Base-by-base conservation (phyloP, 164 flowering plant genomes). In the Aristolochia californica region DNA sequence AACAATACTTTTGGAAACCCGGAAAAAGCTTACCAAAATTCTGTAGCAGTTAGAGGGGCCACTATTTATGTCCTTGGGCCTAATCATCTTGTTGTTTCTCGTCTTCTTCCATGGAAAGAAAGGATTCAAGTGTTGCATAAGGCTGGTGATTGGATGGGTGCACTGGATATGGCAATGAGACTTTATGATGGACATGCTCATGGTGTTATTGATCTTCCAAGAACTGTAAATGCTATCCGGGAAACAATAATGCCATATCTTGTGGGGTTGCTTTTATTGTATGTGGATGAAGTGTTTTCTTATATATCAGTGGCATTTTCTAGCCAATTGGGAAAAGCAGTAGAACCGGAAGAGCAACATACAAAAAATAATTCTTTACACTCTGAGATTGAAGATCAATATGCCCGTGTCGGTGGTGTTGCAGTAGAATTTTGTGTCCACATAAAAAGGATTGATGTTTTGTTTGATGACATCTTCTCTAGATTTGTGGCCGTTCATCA, bases 81-180 rank as follows among this genome's bases (percentile, higher is more conserved):
- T 16, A 60, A 48, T 59, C 87, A 83, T 70, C 88, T 93, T 63
- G 72, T 78, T 56, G 78, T 81, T 74, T 85, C 85, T 57, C 94
- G 99, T 12, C 88, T 93, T 75, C 96, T 93, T 51, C 89, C 97
- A 16, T 93, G 99, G 99, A 89, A 84, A 69, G 99, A 93, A 62
- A 74, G 96, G 4, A 84, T 93, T 69, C 89, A 85, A 73, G 99
- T 87, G 71, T 65, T 93, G 69, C 74, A 83, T 45, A 89, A 68
- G 74, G 94, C 95, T 48, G 99, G 99, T 72, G 99, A 93, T 67
- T 93, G 99, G 99, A 89, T 85, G 96, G 96, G 99, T 74, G 91
- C 99, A 57, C 69, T 93, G 61, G 90, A 84, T 78, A 93, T 93
- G 99, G 85, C 94, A 65, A 80, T 89, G 84, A 80, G 87, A 56